phyloP scores from a whole-genome alignment of 2,329 filamentous ascomycete genomes.

The Monosporascus sp. region DNA sequence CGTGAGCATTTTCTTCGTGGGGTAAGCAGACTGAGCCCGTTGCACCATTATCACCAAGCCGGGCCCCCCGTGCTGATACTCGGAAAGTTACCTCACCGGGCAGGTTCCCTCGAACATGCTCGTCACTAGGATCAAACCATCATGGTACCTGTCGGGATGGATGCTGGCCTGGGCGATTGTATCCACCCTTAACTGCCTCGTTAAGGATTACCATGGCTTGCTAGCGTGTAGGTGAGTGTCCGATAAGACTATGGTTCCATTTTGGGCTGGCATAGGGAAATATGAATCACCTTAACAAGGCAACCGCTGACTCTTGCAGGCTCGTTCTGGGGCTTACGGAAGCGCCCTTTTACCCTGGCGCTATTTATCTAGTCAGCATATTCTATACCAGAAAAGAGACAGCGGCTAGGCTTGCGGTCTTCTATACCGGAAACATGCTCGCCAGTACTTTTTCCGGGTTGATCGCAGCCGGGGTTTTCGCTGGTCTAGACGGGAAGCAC shows the following conservation, averaged over 20 bases:
- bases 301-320: neutral
- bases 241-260: too few species aligned
- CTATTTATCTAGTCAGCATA: neutral
- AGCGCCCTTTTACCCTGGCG: neutral
- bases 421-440: conserved; percentile 23
- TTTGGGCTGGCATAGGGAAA: neutral
- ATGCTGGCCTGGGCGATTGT: neutral
- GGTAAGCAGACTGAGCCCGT: conserved; percentile 1
- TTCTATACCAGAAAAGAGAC: neutral
- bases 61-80: conserved; percentile 2
- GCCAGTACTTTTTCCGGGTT: conserved; percentile 18
- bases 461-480: neutral
- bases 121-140: neutral
- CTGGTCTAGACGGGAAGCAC: neutral
- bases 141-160: neutral
- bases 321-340: neutral
- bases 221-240: neutral
- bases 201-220: neutral
- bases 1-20: conserved; percentile 27
- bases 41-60: neutral
- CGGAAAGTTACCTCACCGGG: neutral
- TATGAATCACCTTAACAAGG: neutral
- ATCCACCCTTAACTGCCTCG: neutral
- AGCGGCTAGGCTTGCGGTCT: neutral
- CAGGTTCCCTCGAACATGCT: conserved; percentile 7